Conservation (phyloP, 164 flowering plant genomes). For the Kingdonia uniflora region DNA sequence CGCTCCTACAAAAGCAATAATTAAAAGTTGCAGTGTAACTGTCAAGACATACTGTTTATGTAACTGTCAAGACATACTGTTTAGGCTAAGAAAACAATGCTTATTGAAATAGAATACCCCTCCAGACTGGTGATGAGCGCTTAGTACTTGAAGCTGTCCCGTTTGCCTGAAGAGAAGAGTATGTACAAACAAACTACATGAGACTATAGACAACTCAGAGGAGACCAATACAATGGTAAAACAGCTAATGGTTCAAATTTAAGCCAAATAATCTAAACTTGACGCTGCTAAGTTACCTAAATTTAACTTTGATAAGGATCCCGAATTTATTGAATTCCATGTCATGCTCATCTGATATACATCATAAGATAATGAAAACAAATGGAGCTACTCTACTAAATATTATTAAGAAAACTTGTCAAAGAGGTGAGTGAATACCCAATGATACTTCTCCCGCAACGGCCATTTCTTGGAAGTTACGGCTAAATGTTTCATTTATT, state of each 20-base stretch:
- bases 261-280: neutral
- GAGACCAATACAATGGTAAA: too few species aligned
- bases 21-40: conserved; percentile 1
- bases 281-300: conserved; percentile 42
- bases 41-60: conserved; percentile 4
- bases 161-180: conserved; percentile 46
- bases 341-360: conserved; percentile 69
- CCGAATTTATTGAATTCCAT: conserved; percentile 80
- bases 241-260: too few species aligned
- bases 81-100: neutral
- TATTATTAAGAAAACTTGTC: neutral
- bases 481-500: conserved; percentile 83
- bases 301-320: conserved; percentile 91
- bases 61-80: conserved; percentile 1
- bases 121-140: conserved; percentile 97
- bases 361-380: conserved; percentile 5
- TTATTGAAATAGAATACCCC: conserved; percentile 44
- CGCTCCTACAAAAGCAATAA: conserved; percentile 53
- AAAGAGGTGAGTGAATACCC: conserved; percentile 27
- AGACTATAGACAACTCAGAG: neutral
- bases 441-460: conserved; percentile 96
- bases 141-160: conserved; percentile 86
- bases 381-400: neutral
- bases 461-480: conserved; percentile 93
- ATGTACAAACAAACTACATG: neutral